These are phyloP conservation scores for Apiospora hydei DNA, from an alignment of 2,329 filamentous ascomycete species.

Conservation along the genomic window DNA sequence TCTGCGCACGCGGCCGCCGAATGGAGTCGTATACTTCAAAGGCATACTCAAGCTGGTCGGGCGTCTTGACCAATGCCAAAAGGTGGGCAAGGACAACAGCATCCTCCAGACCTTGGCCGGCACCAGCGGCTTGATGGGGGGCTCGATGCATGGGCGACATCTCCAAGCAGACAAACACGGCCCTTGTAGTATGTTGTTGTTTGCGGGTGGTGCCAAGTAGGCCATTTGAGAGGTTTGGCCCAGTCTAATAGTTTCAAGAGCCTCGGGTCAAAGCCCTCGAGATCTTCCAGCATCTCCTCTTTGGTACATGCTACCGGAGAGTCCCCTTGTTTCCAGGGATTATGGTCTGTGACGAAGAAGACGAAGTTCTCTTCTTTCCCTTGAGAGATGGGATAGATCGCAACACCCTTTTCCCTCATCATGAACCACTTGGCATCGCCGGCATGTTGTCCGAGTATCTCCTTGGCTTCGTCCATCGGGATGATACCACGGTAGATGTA, in stretches of 20 bases:
- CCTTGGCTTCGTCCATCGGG: constrained; percentile 37
- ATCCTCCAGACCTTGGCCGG: constrained; percentile 39
- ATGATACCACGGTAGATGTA: constrained; percentile 42
- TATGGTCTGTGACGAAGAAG: constrained; percentile 33
- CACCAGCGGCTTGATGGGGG: constrained; percentile 39
- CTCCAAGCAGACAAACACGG: constrained; percentile 36
- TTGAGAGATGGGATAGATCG: constrained; percentile 38
- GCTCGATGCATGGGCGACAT: constrained; percentile 38
- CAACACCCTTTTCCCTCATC: constrained; percentile 34
- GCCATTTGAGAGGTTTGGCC: constrained; percentile 36
- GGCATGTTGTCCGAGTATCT: constrained; percentile 38
- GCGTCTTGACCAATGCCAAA: constrained; percentile 31
- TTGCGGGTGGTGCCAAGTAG: constrained; percentile 37
- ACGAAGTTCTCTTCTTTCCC: constrained; percentile 38
- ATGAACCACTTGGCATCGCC: constrained; percentile 41
- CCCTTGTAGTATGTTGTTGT: constrained; percentile 37
- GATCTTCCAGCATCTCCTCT: constrained; percentile 37
- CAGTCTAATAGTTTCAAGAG: constrained; percentile 37
- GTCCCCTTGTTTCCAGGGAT: constrained; percentile 34
- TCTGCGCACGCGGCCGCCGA: constrained; percentile 41
- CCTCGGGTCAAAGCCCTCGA: constrained; percentile 34
- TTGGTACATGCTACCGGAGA: constrained; percentile 34
- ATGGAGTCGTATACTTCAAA: constrained; percentile 40
- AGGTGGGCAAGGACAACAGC: constrained; percentile 37
- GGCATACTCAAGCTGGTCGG: constrained; percentile 34